These are phyloP conservation scores for Umbelopsis sp. DNA, from an alignment of 371 early-diverging fungal species.

Conservation along the genomic window DNA sequence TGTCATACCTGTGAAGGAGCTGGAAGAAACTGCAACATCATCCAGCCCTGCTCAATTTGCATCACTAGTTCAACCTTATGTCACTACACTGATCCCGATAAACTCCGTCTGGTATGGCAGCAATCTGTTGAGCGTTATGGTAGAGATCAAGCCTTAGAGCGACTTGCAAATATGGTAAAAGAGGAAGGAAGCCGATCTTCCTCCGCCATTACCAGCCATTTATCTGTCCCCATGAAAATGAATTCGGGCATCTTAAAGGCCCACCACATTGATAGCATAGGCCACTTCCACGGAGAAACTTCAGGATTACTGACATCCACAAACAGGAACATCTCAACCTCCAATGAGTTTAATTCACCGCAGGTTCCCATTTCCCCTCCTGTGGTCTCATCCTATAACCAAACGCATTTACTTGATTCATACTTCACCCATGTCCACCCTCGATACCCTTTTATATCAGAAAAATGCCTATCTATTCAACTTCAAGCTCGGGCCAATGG, in stretches of 20 bases:
- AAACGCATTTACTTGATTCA: slow-evolving; percentile 45
- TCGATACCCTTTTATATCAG: slow-evolving; percentile 53
- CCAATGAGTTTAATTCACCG: slow-evolving; percentile 19
- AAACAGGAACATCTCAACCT: background rate
- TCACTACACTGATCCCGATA: slow-evolving; percentile 14
- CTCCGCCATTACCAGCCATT: background rate
- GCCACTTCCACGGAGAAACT: slow-evolving; percentile 30
- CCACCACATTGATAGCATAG: slow-evolving; percentile 13
- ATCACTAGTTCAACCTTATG: slow-evolving; percentile 1
- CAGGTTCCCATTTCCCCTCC: slow-evolving; percentile 5
- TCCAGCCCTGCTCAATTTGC: background rate
- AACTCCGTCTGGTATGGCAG: slow-evolving; percentile 8
- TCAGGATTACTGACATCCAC: slow-evolving; percentile 13
- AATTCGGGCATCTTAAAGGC: background rate
- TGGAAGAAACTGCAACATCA: background rate
- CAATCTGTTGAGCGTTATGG: slow-evolving; percentile 13
- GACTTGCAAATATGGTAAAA: slow-evolving; percentile 11
- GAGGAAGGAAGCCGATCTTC: slow-evolving; percentile 8
- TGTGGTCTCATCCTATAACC: slow-evolving; percentile 25
- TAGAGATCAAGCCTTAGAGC: slow-evolving; percentile 11
- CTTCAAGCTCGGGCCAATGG: slow-evolving; percentile 21
- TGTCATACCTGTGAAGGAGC: slow-evolving; percentile 12
- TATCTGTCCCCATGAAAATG: background rate
- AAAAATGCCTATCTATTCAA: slow-evolving; percentile 32
- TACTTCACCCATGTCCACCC: slow-evolving; percentile 60